Evolutionary conservation across 495 filamentous ascomycete species (phyloP).

Genomic region (Penicillium waksmanii): DNA sequence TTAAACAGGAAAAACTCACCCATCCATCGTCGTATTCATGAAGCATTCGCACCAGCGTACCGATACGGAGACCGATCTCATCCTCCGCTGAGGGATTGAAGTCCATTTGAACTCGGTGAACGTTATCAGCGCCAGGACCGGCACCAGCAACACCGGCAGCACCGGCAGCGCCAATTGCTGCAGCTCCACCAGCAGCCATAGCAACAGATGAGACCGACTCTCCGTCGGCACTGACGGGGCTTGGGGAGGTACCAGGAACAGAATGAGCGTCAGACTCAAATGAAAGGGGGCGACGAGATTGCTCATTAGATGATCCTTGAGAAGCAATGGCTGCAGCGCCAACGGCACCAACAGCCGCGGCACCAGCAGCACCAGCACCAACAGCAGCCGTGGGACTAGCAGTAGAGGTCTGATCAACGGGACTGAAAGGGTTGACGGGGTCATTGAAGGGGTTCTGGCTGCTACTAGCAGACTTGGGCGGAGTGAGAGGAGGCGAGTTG

Average conservation of each 20-base stretch:
- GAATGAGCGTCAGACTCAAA: constrained; percentile 25
- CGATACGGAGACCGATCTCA: constrained; percentile 77
- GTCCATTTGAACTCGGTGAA: constrained; percentile 93
- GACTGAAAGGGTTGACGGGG: constrained; percentile 57
- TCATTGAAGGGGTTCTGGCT: constrained; percentile 49
- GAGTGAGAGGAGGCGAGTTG: constrained; percentile 38
- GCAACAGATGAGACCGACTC: constrained; percentile 37
- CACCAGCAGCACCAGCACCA: constrained; percentile 43
- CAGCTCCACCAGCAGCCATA: constrained; percentile 39
- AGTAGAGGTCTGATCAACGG: constrained; percentile 15
- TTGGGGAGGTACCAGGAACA: constrained; percentile 16
- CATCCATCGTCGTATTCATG: constrained; percentile 99
- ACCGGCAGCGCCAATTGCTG: constrained; percentile 25
- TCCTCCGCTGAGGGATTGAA: constrained; percentile 93
- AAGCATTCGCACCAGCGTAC: constrained; percentile 82
- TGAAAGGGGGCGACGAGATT: constrained; percentile 27
- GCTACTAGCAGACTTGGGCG: constrained; percentile 48
- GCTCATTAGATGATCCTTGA: constrained; percentile 42
- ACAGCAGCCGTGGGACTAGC: constrained; percentile 31
- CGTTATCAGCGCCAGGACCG: constrained; percentile 51
- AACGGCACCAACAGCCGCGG: constrained; percentile 38
- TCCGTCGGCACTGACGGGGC: constrained; percentile 28
- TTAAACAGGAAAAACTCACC: constrained; percentile 59
- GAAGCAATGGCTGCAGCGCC: constrained; percentile 38
- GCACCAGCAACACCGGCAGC: constrained; percentile 30